These are phyloP conservation scores for Aotearoamyces nothofagi DNA, from an alignment of 2,329 filamentous ascomycete genomes.

Conservation along the genomic window DNA sequence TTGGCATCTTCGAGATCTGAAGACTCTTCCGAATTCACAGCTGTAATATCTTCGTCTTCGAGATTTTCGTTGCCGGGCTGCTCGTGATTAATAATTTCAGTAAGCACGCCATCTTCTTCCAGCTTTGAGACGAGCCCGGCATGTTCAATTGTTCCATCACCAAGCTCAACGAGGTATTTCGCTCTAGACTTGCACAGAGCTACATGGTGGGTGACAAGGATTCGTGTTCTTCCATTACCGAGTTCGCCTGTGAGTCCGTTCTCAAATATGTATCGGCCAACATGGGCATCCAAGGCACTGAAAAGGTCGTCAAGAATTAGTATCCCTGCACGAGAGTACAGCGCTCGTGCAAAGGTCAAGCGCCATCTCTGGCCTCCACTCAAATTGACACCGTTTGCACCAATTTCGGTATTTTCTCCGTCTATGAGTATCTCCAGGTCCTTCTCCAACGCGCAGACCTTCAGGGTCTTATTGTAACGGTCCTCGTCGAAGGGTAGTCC, in stretches of 20 bases:
- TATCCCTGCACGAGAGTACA: slow-evolving; percentile 66
- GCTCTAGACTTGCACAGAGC: slow-evolving; percentile 54
- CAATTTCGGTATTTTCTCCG: slow-evolving; percentile 68
- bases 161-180: slow-evolving; percentile 60
- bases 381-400: slow-evolving; percentile 71
- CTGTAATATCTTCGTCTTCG: slow-evolving; percentile 34
- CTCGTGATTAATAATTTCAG: slow-evolving; percentile 41
- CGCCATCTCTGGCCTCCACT: slow-evolving; percentile 77
- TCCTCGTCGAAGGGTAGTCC: slow-evolving; percentile 52
- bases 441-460: slow-evolving; percentile 58
- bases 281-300: slow-evolving; percentile 65
- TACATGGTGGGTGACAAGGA: slow-evolving; percentile 71
- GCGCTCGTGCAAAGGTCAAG: slow-evolving; percentile 61
- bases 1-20: slow-evolving; percentile 26
- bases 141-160: slow-evolving; percentile 48
- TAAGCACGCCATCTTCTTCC: slow-evolving; percentile 36
- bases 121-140: slow-evolving; percentile 52
- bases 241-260: slow-evolving; percentile 59
- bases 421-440: slow-evolving; percentile 64
- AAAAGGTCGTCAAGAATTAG: slow-evolving; percentile 75
- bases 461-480: slow-evolving; percentile 57
- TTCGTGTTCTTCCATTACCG: slow-evolving; percentile 53
- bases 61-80: slow-evolving; percentile 28
- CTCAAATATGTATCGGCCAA: slow-evolving; percentile 66
- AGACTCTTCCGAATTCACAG: slow-evolving; percentile 37